These are phyloP conservation scores for Penicillium sp. DNA, from an alignment of 2,329 filamentous ascomycete genomes.

Conservation along the genomic window DNA sequence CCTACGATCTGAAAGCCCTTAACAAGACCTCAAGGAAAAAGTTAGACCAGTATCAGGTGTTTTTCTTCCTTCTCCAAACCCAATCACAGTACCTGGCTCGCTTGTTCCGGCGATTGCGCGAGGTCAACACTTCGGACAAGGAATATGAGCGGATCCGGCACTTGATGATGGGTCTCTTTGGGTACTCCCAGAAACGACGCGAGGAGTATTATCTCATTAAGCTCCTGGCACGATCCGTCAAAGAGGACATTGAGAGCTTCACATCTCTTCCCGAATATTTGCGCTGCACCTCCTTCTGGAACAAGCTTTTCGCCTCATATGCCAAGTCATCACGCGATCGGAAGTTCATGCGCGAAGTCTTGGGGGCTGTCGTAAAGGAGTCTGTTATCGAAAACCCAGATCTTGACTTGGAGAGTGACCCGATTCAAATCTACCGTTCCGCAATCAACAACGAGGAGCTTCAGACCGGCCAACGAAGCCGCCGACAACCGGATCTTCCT, in stretches of 20 bases:
- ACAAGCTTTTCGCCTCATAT: slow-evolving; percentile 80
- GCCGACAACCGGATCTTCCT: slow-evolving; percentile 76
- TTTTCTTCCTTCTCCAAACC: slow-evolving; percentile 96
- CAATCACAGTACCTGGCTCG: slow-evolving; percentile 92
- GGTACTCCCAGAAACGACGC: slow-evolving; percentile 91
- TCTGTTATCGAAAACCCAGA: slow-evolving; percentile 90
- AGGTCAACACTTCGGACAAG: slow-evolving; percentile 82
- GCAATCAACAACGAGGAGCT: slow-evolving; percentile 97
- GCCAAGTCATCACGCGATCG: slow-evolving; percentile 86
- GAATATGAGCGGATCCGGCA: slow-evolving; percentile 91
- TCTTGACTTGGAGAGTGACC: slow-evolving; percentile 92
- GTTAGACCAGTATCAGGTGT: slow-evolving; percentile 92
- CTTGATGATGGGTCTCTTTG: slow-evolving; percentile 93
- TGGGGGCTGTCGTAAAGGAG: slow-evolving; percentile 81
- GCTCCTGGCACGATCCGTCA: slow-evolving; percentile 75
- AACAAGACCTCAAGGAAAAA: slow-evolving; percentile 97
- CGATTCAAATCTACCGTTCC: slow-evolving; percentile 93
- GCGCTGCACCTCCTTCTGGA: slow-evolving; percentile 90
- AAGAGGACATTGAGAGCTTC: slow-evolving; percentile 78
- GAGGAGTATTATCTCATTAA: slow-evolving; percentile 97
- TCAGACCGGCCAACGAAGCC: slow-evolving; percentile 79
- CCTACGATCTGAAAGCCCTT: slow-evolving; percentile 92
- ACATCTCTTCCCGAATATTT: slow-evolving; percentile 76
- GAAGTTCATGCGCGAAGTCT: slow-evolving; percentile 83
- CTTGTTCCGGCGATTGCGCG: slow-evolving; percentile 78